These are phyloP conservation scores for Stachybotrys echinatus DNA, from an alignment of 2,329 filamentous ascomycete genomes.

Conservation along the genomic window DNA sequence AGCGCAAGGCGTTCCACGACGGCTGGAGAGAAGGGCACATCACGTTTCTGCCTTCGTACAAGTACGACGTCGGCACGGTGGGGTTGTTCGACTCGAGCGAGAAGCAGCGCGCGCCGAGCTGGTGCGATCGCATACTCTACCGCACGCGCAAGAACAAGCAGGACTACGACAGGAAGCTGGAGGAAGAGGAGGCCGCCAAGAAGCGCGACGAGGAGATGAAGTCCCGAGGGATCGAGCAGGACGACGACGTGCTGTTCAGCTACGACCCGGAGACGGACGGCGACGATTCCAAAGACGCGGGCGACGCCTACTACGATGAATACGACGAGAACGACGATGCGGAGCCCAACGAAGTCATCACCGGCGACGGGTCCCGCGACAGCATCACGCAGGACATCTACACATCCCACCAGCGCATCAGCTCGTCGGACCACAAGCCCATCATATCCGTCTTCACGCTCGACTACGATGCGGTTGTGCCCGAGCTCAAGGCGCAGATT, in stretches of 20 bases:
- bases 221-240: constrained; percentile 67
- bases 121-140: constrained; percentile 93
- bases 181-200: constrained; percentile 61
- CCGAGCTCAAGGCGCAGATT: constrained; percentile 75
- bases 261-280: constrained; percentile 79
- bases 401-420: constrained; percentile 79
- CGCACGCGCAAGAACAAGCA: constrained; percentile 68
- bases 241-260: constrained; percentile 84
- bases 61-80: constrained; percentile 93
- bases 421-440: constrained; percentile 95
- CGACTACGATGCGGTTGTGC: constrained; percentile 80
- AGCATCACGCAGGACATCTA: constrained; percentile 61
- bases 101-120: constrained; percentile 87
- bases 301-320: constrained; percentile 53
- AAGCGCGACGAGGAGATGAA: constrained; percentile 83
- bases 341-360: constrained; percentile 43
- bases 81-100: constrained; percentile 93
- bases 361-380: constrained; percentile 53
- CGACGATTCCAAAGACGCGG: constrained; percentile 30
- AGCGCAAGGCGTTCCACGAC: constrained; percentile 78
- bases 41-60: constrained; percentile 89
- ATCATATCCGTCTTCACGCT: constrained; percentile 77
- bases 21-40: constrained; percentile 90
- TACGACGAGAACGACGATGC: constrained; percentile 44
- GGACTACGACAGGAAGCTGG: constrained; percentile 56